Percentiles rank a stretch among this genome's conserved stretches.
Conservation (phyloP, 306 rosid species). For the Spatholobus suberectus region DNA sequence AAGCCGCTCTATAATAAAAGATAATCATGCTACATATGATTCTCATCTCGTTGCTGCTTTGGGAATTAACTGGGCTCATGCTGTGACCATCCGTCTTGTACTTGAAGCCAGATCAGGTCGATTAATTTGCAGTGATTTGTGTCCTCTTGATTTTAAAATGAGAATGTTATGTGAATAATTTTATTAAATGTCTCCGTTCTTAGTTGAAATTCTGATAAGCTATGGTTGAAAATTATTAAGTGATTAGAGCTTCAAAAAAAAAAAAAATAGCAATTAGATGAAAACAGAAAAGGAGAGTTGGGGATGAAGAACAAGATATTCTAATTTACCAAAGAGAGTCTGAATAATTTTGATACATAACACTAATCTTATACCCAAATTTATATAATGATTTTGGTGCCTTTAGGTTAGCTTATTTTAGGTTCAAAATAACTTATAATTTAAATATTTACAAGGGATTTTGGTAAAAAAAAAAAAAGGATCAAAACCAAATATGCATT, state of each 20-base stretch:
- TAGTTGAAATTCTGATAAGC: neutral
- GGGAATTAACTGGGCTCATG: constrained; percentile 98
- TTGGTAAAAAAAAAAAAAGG: too few relatives aligned
- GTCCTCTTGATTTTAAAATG: constrained; percentile 29
- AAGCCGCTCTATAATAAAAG: constrained; percentile 39
- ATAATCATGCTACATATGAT: constrained; percentile 55
- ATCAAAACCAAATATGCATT: neutral
- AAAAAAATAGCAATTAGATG: neutral
- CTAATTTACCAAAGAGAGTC: constrained; percentile 4
- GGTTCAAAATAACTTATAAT: neutral
- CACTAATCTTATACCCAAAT: neutral
- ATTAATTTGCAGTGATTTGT: constrained; percentile 19
- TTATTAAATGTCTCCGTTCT: constrained; percentile 20
- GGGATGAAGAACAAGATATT: neutral
- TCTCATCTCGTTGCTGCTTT: constrained; percentile 95
- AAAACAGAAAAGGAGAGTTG: neutral
- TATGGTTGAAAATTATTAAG: neutral
- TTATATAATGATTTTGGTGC: neutral
- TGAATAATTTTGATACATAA: constrained; percentile 15
- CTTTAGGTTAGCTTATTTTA: neutral
- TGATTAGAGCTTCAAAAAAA: neutral
- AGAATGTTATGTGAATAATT: neutral
- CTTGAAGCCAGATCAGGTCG: constrained; percentile 88
- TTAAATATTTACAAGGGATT: neutral
- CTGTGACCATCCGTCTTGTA: constrained; percentile 91